Evolutionary conservation across 192 early-diverging fungal species (phyloP).

Genomic region (Mortierella claussenii): DNA sequence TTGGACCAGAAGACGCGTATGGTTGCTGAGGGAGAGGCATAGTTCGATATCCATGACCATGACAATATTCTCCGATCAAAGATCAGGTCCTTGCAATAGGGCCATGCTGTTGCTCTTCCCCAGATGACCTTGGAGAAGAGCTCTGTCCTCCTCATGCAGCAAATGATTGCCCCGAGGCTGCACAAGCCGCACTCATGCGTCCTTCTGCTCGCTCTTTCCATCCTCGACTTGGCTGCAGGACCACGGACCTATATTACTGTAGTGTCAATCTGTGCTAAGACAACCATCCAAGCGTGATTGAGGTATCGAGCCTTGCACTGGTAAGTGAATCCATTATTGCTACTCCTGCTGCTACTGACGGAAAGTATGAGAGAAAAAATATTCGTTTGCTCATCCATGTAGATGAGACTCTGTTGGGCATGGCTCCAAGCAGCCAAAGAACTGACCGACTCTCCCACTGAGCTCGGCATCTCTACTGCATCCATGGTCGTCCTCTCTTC

Average conservation of each 20-base stretch:
- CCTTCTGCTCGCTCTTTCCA: background rate
- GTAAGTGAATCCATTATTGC: background rate
- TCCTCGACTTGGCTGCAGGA: background rate
- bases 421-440: constrained; percentile 5
- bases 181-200: constrained; percentile 5
- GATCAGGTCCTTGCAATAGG: too few relatives aligned
- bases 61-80: too few relatives aligned
- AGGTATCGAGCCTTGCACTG: background rate
- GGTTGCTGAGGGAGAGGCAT: too few relatives aligned
- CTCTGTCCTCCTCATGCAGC: constrained; percentile 2
- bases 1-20: too few relatives aligned
- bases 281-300: background rate
- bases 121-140: too few relatives aligned
- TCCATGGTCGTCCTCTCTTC: background rate
- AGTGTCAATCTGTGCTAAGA: background rate
- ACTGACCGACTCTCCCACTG: background rate
- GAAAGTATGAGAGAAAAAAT: too few relatives aligned
- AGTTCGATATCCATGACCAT: too few relatives aligned
- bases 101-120: too few relatives aligned
- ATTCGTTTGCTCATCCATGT: background rate
- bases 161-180: constrained; percentile 1
- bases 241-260: constrained; percentile 3
- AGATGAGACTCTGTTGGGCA: background rate
- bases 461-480: background rate
- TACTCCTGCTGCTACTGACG: too few relatives aligned